Conservation (phyloP, 257 asterid species). For the Orobanche coerulescens region DNA sequence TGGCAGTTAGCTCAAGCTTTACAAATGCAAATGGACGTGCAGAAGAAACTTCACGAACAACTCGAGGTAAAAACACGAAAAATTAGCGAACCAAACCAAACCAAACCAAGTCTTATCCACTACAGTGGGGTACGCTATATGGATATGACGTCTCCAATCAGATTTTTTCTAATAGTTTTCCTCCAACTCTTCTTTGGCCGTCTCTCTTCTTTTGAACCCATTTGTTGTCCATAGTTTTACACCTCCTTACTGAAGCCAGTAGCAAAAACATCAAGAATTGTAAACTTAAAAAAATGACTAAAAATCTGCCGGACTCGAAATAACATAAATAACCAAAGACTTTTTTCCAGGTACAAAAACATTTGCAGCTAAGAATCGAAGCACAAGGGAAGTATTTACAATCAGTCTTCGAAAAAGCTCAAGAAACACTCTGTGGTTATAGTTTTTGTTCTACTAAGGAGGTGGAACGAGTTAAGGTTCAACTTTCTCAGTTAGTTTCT, state of each 20-base stretch:
- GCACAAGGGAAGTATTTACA: slow-evolving; percentile 92
- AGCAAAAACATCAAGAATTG: no score
- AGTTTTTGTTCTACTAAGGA: slow-evolving; percentile 51
- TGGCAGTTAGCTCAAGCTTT: slow-evolving; percentile 50
- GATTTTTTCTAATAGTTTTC: no score
- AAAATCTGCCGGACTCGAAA: no score
- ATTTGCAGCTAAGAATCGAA: slow-evolving; percentile 76
- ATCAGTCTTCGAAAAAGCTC: slow-evolving; percentile 74
- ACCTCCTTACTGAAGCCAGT: no score
- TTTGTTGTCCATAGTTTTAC: no score
- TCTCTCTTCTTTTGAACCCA: no score
- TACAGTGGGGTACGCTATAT: no score
- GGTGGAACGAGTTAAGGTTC: slow-evolving; percentile 59
- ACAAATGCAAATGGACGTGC: slow-evolving; percentile 89
- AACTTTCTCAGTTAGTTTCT: slow-evolving; percentile 62
- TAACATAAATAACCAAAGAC: neutral
- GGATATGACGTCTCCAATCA: no score
- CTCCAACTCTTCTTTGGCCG: no score
- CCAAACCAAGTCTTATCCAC: no score
- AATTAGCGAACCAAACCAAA: no score
- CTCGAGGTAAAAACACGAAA: slow-evolving; percentile 93
- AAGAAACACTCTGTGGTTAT: slow-evolving; percentile 66
- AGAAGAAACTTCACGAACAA: slow-evolving; percentile 79
- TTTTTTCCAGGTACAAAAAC: slow-evolving; percentile 64
- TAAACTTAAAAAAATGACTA: no score